A percentile compares a stretch with the other conserved stretches of the same genome.
phyloP scores from a whole-genome alignment of 192 early-diverging fungal species.

The Podila verticillata region DNA sequence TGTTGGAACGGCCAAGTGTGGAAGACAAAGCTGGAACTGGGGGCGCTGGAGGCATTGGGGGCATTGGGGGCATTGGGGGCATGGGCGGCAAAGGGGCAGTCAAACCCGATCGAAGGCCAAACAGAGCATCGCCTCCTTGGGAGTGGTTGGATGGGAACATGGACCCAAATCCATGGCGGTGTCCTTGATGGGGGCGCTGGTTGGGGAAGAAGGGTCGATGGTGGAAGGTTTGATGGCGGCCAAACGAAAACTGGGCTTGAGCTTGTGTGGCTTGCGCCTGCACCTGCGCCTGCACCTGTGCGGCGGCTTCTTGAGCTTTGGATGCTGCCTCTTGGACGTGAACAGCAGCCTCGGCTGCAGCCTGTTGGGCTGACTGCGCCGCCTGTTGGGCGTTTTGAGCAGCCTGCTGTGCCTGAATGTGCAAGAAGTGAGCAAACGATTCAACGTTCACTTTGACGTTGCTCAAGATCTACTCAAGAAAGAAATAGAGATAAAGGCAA shows the following conservation, averaged over 20 bases:
- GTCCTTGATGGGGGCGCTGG: neutral
- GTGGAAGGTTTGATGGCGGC: neutral
- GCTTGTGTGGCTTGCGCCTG: neutral
- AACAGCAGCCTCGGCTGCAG: slow-evolving; percentile 1
- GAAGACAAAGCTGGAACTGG: neutral
- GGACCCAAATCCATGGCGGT: neutral
- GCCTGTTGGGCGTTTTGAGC: slow-evolving; percentile 34
- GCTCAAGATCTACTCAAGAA: slow-evolving; percentile 22
- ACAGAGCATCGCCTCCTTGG: neutral
- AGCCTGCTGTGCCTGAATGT: slow-evolving; percentile 18
- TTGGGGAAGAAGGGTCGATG: slow-evolving; percentile 9
- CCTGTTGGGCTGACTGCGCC: slow-evolving; percentile 18
- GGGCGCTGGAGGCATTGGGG: neutral
- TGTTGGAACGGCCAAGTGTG: slow-evolving; percentile 18
- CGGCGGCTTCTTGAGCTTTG: slow-evolving; percentile 4
- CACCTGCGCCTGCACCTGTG: neutral
- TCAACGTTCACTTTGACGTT: slow-evolving; percentile 48
- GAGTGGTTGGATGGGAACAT: neutral
- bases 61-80: slow-evolving; percentile 31
- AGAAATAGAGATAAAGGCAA: too few species aligned
- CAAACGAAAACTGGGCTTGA: neutral
- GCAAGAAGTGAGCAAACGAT: slow-evolving; percentile 30
- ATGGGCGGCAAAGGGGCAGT: slow-evolving; percentile 20
- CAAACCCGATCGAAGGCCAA: neutral
- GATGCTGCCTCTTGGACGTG: slow-evolving; percentile 9